Evolutionary conservation across 495 filamentous ascomycete species (phyloP), one percentile per base, ranked within the genome.

Genomic region (Neurospora intermedia): DNA sequence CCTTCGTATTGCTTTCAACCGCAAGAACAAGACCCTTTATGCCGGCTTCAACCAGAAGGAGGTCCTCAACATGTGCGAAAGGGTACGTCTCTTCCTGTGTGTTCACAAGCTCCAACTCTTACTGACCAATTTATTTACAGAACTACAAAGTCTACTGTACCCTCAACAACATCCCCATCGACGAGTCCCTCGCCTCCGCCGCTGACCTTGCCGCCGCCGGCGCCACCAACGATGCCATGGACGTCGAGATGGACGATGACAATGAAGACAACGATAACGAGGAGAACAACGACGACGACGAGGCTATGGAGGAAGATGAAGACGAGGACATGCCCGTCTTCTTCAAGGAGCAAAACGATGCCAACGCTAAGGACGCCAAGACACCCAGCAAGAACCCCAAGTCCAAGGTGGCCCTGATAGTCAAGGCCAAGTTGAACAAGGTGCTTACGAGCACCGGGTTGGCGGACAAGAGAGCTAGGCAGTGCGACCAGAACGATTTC

Each of bases 71-170:
- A 88, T 97, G 86, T 81, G 97, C 72, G 92, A 94, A 81, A 84
- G 85, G 69, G 78, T 77, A 11, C 66, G 77, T 46, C 4, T 35
- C 20, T n/a, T 73, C 54, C 7, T 13, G n/a, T 1, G 9, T 13
- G 4, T 41, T 2, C 35, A 3, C 38, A 45, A 2, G 40, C 0
- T 10, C 1, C 3, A 38, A 70, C 74, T 72, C 13, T 54, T 71
- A 13, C 45, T 71, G 10, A 72, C 16, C 18, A 71, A 43, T 11
- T 43, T 0, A 6, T 18, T 3, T 27, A 6, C 74, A 78, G 71
- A 97, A 97, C 79, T 98, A 96, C 79, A 86, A 92, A 75, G 91
- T 93, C 9, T 97, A 90, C 87, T 97, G 95, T 80, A 90, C 94
- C 70, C 88, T 93, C 76, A 91, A 94, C 74, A 90, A 92, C 78